Conservation (phyloP, 129 eudicot genomes). For the Ambrosia trifida region DNA sequence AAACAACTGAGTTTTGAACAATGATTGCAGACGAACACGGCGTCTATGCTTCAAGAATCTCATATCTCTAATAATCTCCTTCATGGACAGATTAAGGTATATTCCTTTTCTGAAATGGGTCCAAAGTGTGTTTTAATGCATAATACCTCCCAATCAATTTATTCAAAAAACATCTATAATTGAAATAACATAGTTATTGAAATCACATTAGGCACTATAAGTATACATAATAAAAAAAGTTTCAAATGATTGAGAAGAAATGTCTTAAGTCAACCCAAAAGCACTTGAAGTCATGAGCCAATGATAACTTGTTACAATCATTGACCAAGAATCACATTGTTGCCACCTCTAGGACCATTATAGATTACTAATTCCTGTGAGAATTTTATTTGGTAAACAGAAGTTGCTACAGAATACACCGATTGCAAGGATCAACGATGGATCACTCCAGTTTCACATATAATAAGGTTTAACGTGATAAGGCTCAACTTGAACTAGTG, state of each 20-base stretch:
- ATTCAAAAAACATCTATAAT: no score
- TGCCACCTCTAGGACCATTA: not conserved
- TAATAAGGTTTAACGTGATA: constrained; percentile 1
- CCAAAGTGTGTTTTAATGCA: no score
- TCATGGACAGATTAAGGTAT: constrained; percentile 58
- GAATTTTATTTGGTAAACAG: constrained; percentile 29
- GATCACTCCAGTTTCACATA: constrained; percentile 28
- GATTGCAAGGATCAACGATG: constrained; percentile 7
- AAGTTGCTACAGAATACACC: constrained; percentile 29
- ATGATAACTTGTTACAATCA: no score
- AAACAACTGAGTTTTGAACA: not conserved
- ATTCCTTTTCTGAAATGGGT: no score
- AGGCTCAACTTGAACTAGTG: not conserved
- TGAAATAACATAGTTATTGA: no score
- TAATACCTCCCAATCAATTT: no score
- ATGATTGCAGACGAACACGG: constrained; percentile 63
- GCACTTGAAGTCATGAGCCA: no score
- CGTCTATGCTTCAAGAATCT: constrained; percentile 78
- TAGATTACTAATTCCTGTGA: not conserved
- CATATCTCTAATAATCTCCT: constrained; percentile 54
- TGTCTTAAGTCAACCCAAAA: no score
- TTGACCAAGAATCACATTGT: no score
- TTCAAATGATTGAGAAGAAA: no score
- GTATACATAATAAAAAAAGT: no score
- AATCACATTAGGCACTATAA: no score